Evolutionary conservation across 148 eudicot species (phyloP), one percentile per base, ranked within the genome.

Genomic region (Bassia scoparia): DNA sequence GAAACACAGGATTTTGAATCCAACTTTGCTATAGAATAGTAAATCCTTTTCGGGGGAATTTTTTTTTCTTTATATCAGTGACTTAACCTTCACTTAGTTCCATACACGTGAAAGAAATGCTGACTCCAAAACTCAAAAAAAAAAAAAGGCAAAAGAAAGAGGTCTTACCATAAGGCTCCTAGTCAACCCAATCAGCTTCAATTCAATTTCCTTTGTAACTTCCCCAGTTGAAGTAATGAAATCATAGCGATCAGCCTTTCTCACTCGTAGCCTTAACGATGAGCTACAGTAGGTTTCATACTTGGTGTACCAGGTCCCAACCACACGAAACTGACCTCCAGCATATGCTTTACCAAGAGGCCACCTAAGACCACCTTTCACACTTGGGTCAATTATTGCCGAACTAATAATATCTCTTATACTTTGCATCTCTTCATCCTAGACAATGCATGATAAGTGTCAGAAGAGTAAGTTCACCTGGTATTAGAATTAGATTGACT

Each of bases 331-430:
- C 24, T 55, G 73, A 61, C 35, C 73, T 41, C 79, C 81, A 61
- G 77, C 63, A 52, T 62, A 65, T 5, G 76, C 74, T 38, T 37
- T 31, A 30, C 82, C 83, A 23, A 79, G 54, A 52, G 78, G 73
- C 82, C 81, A 83, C 30, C 71, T 76, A 13, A 83, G 74, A 53
- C 82, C 83, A 43, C 85, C 85, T 76, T 79, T 83, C 63, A 77
- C 81, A 62, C 76, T 78, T 12, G 83, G 52, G 67, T 83, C 81
- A 3, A 77, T 50, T 29, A 68, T 62, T 3, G 85, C 83, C 33
- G 74, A 73, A 58, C 48, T 56, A 20, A 83, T 53, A 43, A 83
- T 61, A 50, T 30, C 59, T 24, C 71, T 41, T 48, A 83, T 79
- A 2, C 0, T 46, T 44, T 74, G 55, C 43, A 69, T 48, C 53